These are phyloP conservation scores for Hypoxylon trugodes DNA, from an alignment of 495 filamentous ascomycete genomes.

Conservation along the genomic window DNA sequence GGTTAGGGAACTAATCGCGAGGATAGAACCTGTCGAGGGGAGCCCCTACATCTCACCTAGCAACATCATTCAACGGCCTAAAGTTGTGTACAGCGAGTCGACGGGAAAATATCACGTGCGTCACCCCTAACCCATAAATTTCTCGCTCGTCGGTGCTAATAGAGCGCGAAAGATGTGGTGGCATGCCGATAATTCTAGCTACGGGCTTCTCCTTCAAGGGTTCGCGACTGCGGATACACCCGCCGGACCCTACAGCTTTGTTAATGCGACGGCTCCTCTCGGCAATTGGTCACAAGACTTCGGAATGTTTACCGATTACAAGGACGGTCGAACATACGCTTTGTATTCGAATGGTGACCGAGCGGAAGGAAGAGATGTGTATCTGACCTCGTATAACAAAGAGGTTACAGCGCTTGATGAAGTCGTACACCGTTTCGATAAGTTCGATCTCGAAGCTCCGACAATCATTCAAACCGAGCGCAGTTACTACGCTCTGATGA, in stretches of 20 bases:
- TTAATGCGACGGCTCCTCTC: slow-evolving; percentile 50
- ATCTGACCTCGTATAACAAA: slow-evolving; percentile 52
- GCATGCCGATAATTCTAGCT: slow-evolving; percentile 58
- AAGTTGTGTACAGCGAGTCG: slow-evolving; percentile 52
- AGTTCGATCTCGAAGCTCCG: slow-evolving; percentile 57
- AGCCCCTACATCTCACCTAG: slow-evolving; percentile 48
- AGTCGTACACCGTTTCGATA: slow-evolving; percentile 54
- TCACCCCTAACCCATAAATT: background rate
- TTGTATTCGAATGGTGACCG: slow-evolving; percentile 57
- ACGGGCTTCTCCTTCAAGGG: slow-evolving; percentile 55
- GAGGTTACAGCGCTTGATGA: slow-evolving; percentile 46
- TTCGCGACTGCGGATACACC: slow-evolving; percentile 50
- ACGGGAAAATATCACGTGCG: slow-evolving; percentile 50
- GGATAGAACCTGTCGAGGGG: slow-evolving; percentile 45
- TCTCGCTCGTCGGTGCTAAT: slow-evolving; percentile 6
- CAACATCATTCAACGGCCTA: slow-evolving; percentile 55
- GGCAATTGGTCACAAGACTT: slow-evolving; percentile 60
- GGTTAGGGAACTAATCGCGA: slow-evolving; percentile 1
- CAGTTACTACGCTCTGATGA: slow-evolving; percentile 56
- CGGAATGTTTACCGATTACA: slow-evolving; percentile 56
- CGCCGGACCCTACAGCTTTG: slow-evolving; percentile 51
- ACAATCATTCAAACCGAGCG: slow-evolving; percentile 55
- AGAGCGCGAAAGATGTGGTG: slow-evolving; percentile 53
- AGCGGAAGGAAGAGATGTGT: slow-evolving; percentile 51
- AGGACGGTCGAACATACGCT: slow-evolving; percentile 51